These are phyloP conservation scores for Prunus salicina DNA, from an alignment of 306 rosid genomes.

Conservation along the genomic window DNA sequence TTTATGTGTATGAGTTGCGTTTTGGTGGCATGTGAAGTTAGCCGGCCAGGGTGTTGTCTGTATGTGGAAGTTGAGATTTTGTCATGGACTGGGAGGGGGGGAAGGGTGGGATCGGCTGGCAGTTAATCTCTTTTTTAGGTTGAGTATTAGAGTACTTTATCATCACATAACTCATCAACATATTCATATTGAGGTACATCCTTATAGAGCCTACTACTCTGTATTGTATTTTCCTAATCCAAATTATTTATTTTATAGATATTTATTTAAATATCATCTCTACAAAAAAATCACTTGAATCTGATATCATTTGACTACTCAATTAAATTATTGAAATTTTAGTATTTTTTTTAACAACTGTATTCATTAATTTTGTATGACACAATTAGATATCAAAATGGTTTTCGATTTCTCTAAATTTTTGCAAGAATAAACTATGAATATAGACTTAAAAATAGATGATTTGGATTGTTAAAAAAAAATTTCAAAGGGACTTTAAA, in stretches of 20 bases:
- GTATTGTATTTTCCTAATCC: no score
- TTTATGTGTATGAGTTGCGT: not conserved
- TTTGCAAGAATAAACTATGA: fast-evolving
- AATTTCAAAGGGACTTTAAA: no score
- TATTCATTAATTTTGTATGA: no score
- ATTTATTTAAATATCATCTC: fast-evolving
- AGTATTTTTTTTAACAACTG: fast-evolving
- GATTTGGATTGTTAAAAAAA: fast-evolving
- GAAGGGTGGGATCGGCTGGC: constrained; percentile 20
- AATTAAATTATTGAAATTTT: no score
- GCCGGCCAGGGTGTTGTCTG: constrained; percentile 55
- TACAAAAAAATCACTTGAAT: no score
- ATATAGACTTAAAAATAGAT: no score
- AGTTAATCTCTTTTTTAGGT: not conserved
- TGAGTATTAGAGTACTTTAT: not conserved
- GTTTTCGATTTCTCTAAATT: no score
- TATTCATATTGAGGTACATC: not conserved
- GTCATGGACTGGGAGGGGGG: constrained; percentile 32
- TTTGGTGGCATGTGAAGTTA: constrained; percentile 50
- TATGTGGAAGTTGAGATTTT: constrained; percentile 42
- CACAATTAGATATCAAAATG: fast-evolving
- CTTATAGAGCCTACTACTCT: no score
- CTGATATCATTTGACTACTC: no score
- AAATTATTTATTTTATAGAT: fast-evolving
- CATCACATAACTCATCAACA: constrained; percentile 9